Conservation (phyloP, 129 eudicot genomes). For the Logfia minima region DNA sequence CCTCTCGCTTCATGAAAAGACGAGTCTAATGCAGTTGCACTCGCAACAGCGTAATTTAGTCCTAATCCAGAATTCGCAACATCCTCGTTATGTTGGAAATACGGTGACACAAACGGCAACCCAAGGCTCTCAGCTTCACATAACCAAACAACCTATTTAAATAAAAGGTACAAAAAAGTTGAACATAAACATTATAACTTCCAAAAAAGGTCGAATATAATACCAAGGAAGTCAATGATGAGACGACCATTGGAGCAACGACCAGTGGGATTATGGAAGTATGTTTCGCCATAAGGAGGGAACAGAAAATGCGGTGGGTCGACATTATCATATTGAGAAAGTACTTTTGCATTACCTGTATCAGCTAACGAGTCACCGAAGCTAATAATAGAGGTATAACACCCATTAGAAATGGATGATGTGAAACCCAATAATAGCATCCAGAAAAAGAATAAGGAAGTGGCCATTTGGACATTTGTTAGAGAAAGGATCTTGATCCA, state of each 20-base stretch:
- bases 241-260: constrained; percentile 40
- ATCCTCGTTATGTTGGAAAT: constrained; percentile 11
- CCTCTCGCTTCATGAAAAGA: constrained; percentile 22
- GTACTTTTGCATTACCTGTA: constrained; percentile 37
- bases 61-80: not conserved
- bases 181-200: not conserved
- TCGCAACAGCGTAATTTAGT: constrained; percentile 13
- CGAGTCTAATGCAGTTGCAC: constrained; percentile 9
- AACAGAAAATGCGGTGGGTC: constrained; percentile 1
- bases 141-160: not conserved
- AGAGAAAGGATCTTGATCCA: not conserved
- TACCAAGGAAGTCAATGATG: constrained; percentile 33
- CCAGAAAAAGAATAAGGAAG: not conserved
- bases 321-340: not conserved
- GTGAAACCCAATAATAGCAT: not conserved
- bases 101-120: constrained; percentile 32
- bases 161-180: not conserved
- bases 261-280: constrained; percentile 50
- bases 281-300: constrained; percentile 48
- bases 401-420: constrained; percentile 6
- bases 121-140: constrained; percentile 30
- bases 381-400: constrained; percentile 43
- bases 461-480: not conserved
- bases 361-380: constrained; percentile 58
- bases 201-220: not conserved